Base-by-base conservation (phyloP, 148 eudicot species). In the Fallopia convolvulus region DNA sequence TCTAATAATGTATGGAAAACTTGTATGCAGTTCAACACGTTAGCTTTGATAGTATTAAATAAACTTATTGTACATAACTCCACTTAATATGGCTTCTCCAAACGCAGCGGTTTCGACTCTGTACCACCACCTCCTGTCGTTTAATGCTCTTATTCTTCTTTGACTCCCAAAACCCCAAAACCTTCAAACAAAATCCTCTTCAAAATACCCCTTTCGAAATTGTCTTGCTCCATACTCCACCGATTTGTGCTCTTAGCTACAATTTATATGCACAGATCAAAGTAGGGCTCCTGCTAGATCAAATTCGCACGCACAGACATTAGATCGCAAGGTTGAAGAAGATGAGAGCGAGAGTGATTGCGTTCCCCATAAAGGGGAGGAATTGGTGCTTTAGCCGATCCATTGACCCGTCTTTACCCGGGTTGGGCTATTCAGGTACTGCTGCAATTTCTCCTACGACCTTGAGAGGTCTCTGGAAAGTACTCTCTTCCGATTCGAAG, bases 331-430 rank as follows among this genome's bases (percentile, higher is more conserved):
- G 17, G 39, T 77, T 18, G 30, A 74, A 86, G 30, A 74, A 86
- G 44, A 90, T 88, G 95, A 86, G 86, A 82, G 97, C 94, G 2
- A 90, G 84, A 83, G 44, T 95, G 82, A 82, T 93, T 40, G 98
- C 91, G 77, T 95, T 95, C 72, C 99, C 99, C 6, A 85, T 95
- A 32, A 91, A 80, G 78, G 99, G 99, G 49, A 91, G 93, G 70
- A 91, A 83, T 63, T 95, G 99, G 99, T 91, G 94, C 60, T 95
- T 95, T 53, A 89, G 86, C 83, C 79, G 91, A 79, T 91, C 96
- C 23, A 79, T 89, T 78, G 90, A 89, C 63, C 84, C 85, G 10
- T 76, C 90, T 13, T 47, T 75, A 17, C 14, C 82, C 0, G 72
- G 47, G 9, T 50, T 80, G 6, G 10, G 46, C 14, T 75, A 81